phyloP scores from a whole-genome alignment of 129 eudicot species.

The Chrysanthemum lavandulifolium region DNA sequence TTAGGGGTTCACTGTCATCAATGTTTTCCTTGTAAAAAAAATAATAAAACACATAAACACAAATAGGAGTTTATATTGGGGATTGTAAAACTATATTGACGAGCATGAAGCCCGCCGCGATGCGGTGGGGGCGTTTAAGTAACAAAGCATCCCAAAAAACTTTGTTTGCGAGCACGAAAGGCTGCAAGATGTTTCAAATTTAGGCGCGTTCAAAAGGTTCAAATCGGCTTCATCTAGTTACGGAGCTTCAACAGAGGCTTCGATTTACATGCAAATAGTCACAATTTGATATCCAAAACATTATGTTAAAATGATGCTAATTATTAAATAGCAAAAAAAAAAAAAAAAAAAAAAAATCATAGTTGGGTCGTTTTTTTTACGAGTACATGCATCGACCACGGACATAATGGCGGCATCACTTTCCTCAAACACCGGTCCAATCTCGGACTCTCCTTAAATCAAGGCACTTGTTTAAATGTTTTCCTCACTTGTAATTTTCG shows the following conservation, averaged over 20 bases:
- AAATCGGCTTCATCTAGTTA: constrained; percentile 63
- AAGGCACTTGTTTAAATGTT: constrained; percentile 52
- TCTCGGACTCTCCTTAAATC: constrained; percentile 63
- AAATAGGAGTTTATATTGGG: too few relatives aligned
- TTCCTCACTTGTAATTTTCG: constrained; percentile 60
- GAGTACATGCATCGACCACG: constrained; percentile 79
- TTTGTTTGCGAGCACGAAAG: constrained; percentile 48
- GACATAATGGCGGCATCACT: constrained; percentile 69
- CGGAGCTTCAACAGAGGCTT: constrained; percentile 83
- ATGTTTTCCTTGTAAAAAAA: too few relatives aligned
- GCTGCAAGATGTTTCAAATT: constrained; percentile 31
- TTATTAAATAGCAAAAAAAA: not conserved
- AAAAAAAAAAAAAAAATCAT: not conserved
- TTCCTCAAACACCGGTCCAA: constrained; percentile 73
- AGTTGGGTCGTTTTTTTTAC: constrained; percentile 22
- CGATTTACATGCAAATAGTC: constrained; percentile 83
- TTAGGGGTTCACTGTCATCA: too few relatives aligned
- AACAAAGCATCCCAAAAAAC: constrained; percentile 58
- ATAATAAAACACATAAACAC: too few relatives aligned
- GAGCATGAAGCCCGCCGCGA: too few relatives aligned
- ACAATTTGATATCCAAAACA: constrained; percentile 27
- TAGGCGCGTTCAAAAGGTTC: constrained; percentile 39
- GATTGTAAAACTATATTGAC: too few relatives aligned
- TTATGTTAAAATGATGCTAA: constrained; percentile 1
- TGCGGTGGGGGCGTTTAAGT: too few relatives aligned